Evolutionary conservation across 352 stramenopile genomes (phyloP).

Genomic region (Phytophthora europaea): DNA sequence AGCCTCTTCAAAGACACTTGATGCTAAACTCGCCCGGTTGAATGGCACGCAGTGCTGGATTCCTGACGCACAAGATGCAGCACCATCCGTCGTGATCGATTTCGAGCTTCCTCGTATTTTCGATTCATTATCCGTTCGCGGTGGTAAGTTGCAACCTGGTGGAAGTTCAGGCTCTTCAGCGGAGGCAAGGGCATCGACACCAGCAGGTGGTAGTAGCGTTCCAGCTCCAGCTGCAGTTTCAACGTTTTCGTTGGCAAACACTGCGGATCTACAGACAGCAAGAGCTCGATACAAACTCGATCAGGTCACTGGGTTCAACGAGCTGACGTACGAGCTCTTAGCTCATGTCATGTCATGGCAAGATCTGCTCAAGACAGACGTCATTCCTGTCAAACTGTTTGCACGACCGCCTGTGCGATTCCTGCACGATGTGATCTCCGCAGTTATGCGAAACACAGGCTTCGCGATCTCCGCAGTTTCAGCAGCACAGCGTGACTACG

Average conservation of each 20-base stretch:
- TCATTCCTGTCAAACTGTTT: constrained; percentile 80
- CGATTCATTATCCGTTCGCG: constrained; percentile 67
- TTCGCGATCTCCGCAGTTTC: constrained; percentile 44
- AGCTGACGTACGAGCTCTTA: constrained; percentile 74
- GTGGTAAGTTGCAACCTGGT: constrained; percentile 49
- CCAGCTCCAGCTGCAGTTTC: constrained; percentile 9
- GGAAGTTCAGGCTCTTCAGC: constrained; percentile 7
- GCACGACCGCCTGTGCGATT: constrained; percentile 82
- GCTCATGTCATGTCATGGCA: constrained; percentile 82
- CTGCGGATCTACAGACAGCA: constrained; percentile 42
- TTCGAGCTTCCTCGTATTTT: constrained; percentile 78
- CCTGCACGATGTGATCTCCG: constrained; percentile 81
- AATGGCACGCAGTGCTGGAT: constrained; percentile 72
- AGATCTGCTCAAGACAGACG: constrained; percentile 75
- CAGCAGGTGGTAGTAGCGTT: not conserved
- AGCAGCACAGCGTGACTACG: constrained; percentile 68
- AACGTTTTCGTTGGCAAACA: constrained; percentile 59
- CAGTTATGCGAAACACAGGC: constrained; percentile 74
- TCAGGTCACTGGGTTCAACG: constrained; percentile 65
- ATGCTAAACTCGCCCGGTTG: constrained; percentile 70
- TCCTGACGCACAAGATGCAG: constrained; percentile 56
- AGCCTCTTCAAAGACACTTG: constrained; percentile 61
- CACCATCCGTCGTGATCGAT: constrained; percentile 74
- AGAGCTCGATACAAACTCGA: constrained; percentile 52
- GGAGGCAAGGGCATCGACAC: constrained; percentile 7